Base-by-base conservation (phyloP, 139 green algal genomes). In the Chlamydomonas sphaeroides region DNA sequence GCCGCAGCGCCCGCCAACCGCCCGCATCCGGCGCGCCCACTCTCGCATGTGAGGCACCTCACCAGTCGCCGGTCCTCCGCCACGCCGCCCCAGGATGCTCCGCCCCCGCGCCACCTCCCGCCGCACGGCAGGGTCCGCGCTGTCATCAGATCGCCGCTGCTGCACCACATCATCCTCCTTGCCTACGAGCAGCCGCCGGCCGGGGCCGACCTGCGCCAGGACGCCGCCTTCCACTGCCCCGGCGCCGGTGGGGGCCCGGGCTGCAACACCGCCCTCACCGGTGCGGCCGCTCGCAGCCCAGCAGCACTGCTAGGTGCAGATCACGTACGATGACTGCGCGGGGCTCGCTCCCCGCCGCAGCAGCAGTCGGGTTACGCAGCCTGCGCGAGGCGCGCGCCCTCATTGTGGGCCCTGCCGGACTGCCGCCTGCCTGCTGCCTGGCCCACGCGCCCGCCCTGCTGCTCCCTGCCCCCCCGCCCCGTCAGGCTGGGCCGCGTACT, bases 141-240 rank as follows among this genome's bases (percentile, higher is more conserved):
- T 32, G 2, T 49, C 45, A 49, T 78, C 2, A 23, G 21, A 20
- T 82, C 75, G 17, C 35, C 28, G 49, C 39, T 82, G 11, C 72
- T 82, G 62, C 75, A 82, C 41, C 75, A 82, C 62, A 82, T 82
- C 56, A 70, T 82, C 42, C 75, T 82, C 23, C 73, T 73, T 62
- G 75, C 75, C 23, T 82, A 62, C 75, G 42, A 63, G 6, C 10
- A 39, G 7, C 72, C 72, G 56, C 72, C 74, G 3, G 6, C 56
- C 25, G 25, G 23, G 23, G 59, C 59, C n/a, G 18, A 3, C 5
- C 62, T 3, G 32, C 5, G 26, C 2, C 10, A 1, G 21, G 18
- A 17, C 15, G 21, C 14, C n/a, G 62, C 69, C 11, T 82, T 59
- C 26, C 6, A 30, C 5, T 82, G 75, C 62, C n/a, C 51, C 25